A percentile compares a stretch with the other conserved stretches of the same genome.
phyloP scores from a whole-genome alignment of 176 grass and related monocot species.

The Dactylis glomerata region DNA sequence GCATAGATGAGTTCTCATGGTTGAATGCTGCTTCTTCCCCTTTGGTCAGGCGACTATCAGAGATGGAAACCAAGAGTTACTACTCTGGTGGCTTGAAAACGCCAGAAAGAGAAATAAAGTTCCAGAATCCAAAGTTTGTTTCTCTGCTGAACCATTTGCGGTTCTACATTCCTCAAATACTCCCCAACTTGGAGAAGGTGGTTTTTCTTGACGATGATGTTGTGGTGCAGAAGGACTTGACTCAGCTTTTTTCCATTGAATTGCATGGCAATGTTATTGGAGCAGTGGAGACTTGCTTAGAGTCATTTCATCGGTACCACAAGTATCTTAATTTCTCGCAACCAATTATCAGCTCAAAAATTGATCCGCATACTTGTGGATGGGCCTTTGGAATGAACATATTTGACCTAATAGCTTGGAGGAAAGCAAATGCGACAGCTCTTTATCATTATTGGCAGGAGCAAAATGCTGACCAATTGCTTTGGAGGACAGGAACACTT shows the following conservation, averaged over 20 bases:
- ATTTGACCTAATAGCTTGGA: conserved; percentile 97
- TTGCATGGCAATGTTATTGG: conserved; percentile 95
- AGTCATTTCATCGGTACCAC: conserved; percentile 94
- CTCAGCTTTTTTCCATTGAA: conserved; percentile 87
- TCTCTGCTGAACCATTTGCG: conserved; percentile 84
- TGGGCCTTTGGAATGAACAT: conserved; percentile 99
- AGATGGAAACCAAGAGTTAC: conserved; percentile 55
- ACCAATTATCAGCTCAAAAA: conserved; percentile 72
- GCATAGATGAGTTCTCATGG: conserved; percentile 92
- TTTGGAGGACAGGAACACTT: conserved; percentile 87
- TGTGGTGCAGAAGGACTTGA: conserved; percentile 97
- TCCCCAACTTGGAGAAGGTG: conserved; percentile 91
- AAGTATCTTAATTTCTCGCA: conserved; percentile 97
- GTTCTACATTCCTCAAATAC: conserved; percentile 96
- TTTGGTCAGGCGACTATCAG: conserved; percentile 56
- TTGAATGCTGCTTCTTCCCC: conserved; percentile 74
- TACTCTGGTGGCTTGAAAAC: conserved; percentile 45
- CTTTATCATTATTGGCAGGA: conserved; percentile 94
- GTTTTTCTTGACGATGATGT: conserved; percentile 98
- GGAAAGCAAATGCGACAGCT: conserved; percentile 67
- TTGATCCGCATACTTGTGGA: conserved; percentile 91
- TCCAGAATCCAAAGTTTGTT: conserved; percentile 58
- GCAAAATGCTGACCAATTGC: conserved; percentile 75
- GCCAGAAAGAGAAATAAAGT: conserved; percentile 68
- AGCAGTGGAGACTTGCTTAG: conserved; percentile 97